phyloP scores from a whole-genome alignment of 2,329 filamentous ascomycete genomes.

The Ophiostoma sp. region DNA sequence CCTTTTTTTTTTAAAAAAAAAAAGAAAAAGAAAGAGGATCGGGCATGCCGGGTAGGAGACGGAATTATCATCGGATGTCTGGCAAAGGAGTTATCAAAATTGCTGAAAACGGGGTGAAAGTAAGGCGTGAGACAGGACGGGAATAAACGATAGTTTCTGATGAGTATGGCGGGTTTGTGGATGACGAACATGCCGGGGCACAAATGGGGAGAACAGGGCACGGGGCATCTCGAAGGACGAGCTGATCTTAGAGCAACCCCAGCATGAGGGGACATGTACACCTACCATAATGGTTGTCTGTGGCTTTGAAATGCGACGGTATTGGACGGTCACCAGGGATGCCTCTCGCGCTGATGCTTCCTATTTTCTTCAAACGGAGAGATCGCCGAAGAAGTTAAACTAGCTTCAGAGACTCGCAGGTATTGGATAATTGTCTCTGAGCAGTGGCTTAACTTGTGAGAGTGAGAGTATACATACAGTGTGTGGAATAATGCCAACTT shows the following conservation, averaged over 20 bases:
- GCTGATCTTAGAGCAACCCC: neutral
- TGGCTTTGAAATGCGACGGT: neutral
- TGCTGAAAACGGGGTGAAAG: neutral
- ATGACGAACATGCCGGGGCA: neutral
- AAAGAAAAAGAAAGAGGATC: neutral
- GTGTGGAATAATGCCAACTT: neutral
- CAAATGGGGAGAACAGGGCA: neutral
- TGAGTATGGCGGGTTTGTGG: no score
- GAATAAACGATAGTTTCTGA: neutral
- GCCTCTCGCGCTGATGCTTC: neutral
- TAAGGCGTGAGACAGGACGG: neutral
- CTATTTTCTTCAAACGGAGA: neutral
- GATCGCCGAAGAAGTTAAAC: neutral
- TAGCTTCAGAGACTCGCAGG: neutral
- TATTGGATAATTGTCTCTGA: neutral
- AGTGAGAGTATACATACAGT: no score
- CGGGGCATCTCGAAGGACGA: neutral
- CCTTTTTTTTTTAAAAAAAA: no score
- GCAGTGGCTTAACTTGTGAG: no score
- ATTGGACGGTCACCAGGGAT: neutral
- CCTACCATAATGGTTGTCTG: neutral
- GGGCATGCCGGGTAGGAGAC: neutral
- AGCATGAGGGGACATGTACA: neutral
- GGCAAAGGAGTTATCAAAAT: neutral
- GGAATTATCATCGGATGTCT: neutral